phyloP scores from a whole-genome alignment of 495 filamentous ascomycete genomes.

The Sordaria brevicollis region DNA sequence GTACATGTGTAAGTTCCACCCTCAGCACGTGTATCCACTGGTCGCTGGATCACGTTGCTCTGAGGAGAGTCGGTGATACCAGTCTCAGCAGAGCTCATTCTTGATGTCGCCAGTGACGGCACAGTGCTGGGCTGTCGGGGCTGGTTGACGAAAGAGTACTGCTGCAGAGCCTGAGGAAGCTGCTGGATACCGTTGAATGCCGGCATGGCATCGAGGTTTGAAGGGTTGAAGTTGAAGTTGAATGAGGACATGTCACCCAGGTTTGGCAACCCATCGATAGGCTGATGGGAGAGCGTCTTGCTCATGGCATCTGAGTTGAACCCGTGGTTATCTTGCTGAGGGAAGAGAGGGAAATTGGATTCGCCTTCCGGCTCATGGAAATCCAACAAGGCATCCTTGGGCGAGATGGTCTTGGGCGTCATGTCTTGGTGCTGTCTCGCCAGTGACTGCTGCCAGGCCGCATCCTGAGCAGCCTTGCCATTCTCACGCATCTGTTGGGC shows the following conservation, averaged over 20 bases:
- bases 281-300: slow-evolving; percentile 22
- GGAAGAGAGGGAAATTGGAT: slow-evolving; percentile 59
- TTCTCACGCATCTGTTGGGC: slow-evolving; percentile 50
- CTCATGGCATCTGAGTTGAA: slow-evolving; percentile 21
- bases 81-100: slow-evolving; percentile 31
- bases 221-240: slow-evolving; percentile 7
- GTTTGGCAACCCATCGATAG: slow-evolving; percentile 33
- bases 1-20: slow-evolving; percentile 91
- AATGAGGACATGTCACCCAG: slow-evolving; percentile 25
- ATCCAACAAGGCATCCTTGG: slow-evolving; percentile 84
- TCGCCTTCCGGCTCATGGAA: slow-evolving; percentile 67
- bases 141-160: slow-evolving; percentile 45
- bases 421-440: slow-evolving; percentile 31
- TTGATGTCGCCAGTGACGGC: slow-evolving; percentile 30
- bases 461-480: slow-evolving; percentile 49
- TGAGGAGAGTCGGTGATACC: slow-evolving; percentile 16
- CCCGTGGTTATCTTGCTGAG: slow-evolving; percentile 27
- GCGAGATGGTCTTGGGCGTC: slow-evolving; percentile 83
- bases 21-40: slow-evolving; percentile 57
- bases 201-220: slow-evolving; percentile 29
- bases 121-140: slow-evolving; percentile 36
- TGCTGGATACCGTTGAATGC: background rate
- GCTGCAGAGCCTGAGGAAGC: slow-evolving; percentile 23
- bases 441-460: slow-evolving; percentile 43
- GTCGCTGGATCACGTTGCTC: slow-evolving; percentile 35